Evolutionary conservation across 2,329 filamentous ascomycete genomes (phyloP), one percentile per base, ranked within the genome.

Genomic region (Gyromitra esculenta): DNA sequence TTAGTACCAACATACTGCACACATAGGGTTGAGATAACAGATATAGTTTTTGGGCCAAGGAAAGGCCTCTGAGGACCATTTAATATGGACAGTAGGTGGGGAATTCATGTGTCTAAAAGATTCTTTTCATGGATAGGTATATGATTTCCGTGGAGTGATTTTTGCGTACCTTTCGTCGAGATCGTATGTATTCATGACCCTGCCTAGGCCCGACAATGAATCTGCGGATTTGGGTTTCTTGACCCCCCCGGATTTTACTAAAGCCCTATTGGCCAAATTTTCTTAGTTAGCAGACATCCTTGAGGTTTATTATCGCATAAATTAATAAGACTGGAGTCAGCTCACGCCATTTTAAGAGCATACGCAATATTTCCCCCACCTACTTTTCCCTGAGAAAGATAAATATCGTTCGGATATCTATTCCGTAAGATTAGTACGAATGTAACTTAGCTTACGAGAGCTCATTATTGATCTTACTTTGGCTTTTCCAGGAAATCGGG

Each of bases 291-390:
- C 2, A 48, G 15, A 52, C n/a, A 5, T 52, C 35, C n/a, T 41
- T 8, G 8, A 1, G 2, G 13, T 11, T 31, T 31, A 11, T 9
- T 18, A 35, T 9, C 18, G 37, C 35, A 45, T 45, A n/a, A 18
- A 13, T n/a, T 11, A 21, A 31, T 43, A 8, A 8, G 21, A 21
- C 45, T 25, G 37, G 37, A 37, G 21, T 11, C n/a, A 6, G 13
- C 43, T 70, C 62, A 70, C 67, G 8, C 15, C n/a, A 52, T 62
- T 15, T 62, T 62, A 37, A 41, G 56, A 39, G 43, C 43, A 35
- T 15, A 5, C 7, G 15, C 25, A 13, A 13, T 18, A 35, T 18
- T 43, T 48, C 57, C 48, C n/a, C 35, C 56, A 11, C 9, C 31
- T 1, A 35, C 43, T 35, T 39, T 52, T 41, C 31, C 56, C 3